Base-by-base conservation (phyloP, 2,329 filamentous ascomycete species). In the Pestalotiopsis sp. region DNA sequence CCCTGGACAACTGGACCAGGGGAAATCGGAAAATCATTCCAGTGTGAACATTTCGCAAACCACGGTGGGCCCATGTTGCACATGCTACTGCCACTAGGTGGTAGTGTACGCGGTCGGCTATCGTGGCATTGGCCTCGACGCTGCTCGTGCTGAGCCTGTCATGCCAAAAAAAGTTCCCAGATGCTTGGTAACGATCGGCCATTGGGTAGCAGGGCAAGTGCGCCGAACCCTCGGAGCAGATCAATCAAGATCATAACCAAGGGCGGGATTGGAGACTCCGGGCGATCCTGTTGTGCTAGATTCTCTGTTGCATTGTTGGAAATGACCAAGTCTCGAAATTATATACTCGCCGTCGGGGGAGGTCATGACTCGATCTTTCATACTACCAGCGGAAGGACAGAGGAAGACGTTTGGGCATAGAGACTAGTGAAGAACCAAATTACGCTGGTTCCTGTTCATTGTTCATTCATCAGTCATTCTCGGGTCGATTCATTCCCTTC, bases 121-220 rank as follows among this genome's bases (percentile, higher is more conserved):
- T 38, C 26, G 58, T 61, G 26, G 60, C 39, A 63, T 48, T 44
- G 60, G 39, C 60, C 60, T 20, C 35, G n/a, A 10, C 22, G 39
- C 60, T 63, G 60, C 60, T 26, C 60, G 38, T 63, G 40, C 60
- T 44, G 38, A 35, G 26, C 26, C 20, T 48, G 60, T 63, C 60
- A 26, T 26, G 26, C 5, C 26, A 52, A 13, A 26, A 52, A 26
- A 52, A 44, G 11, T 14, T 63, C 39, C 60, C 60, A 26, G 22
- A 40, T 39, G 35, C 60, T 44, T 30, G 60, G 60, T 63, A 63
- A 44, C 60, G 40, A 44, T 63, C 38, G 60, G n/a, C 60, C n/a
- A 63, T 63, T 52, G 60, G 60, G 60, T 39, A 35, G 39, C 60
- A 63, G 26, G 38, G 20, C 60, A 52, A 17, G 38, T 20, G 22